A percentile compares a stretch with the other conserved stretches of the same genome.
phyloP scores from a whole-genome alignment of 2,329 filamentous ascomycete genomes.

The Ilyonectria destructans region DNA sequence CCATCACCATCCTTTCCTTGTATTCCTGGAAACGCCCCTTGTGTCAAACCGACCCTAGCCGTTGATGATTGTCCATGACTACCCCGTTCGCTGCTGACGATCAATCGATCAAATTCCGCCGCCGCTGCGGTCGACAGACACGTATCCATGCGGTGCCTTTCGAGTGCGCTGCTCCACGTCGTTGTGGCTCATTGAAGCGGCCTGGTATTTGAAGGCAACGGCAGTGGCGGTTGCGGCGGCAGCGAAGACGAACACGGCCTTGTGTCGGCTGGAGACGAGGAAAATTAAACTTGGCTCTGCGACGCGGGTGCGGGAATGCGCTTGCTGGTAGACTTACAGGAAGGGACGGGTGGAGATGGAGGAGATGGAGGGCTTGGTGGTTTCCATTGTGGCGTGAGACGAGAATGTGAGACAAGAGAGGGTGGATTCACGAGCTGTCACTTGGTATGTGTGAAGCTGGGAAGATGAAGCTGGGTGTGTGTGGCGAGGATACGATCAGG shows the following conservation, averaged over 20 bases:
- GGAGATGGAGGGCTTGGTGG: conserved; percentile 32
- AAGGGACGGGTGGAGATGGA: conserved; percentile 41
- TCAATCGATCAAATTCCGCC: conserved; percentile 57
- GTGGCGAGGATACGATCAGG: background rate
- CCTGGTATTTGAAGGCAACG: conserved; percentile 54
- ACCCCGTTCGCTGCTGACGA: background rate
- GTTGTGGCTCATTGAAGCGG: conserved; percentile 58
- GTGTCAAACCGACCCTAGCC: background rate
- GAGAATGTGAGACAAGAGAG: background rate
- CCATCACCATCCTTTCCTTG: background rate
- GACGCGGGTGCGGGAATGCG: background rate
- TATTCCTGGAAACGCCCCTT: background rate
- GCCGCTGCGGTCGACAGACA: conserved; percentile 69
- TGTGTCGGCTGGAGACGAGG: conserved; percentile 55
- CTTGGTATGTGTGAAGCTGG: background rate
- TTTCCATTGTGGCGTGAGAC: conserved; percentile 26
- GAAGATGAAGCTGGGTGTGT: background rate
- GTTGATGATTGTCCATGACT: background rate
- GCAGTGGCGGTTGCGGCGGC: conserved; percentile 50
- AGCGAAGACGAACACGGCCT: conserved; percentile 55
- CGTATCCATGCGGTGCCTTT: conserved; percentile 60
- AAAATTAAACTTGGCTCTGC: conserved; percentile 7
- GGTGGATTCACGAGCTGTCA: background rate
- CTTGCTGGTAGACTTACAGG: conserved; percentile 34
- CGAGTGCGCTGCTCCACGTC: conserved; percentile 60